Base-by-base conservation (phyloP, 192 early-diverging fungal genomes). In the Linderina pennispora region DNA sequence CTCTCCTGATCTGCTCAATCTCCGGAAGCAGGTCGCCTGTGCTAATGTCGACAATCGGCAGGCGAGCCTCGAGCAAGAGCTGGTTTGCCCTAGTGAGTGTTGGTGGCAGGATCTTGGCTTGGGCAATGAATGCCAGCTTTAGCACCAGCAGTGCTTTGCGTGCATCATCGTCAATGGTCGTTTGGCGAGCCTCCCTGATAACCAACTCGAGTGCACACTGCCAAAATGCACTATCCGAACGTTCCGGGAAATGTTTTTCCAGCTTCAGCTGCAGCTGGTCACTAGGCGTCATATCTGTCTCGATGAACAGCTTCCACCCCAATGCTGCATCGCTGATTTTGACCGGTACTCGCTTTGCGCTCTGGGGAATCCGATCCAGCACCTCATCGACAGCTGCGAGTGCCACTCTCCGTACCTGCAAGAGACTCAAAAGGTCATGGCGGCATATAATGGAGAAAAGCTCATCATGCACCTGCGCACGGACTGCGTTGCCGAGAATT, bases 141-240 rank as follows among this genome's bases (percentile, higher is more conserved):
- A 61, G 39, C 3, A 40, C 37, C 15, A 46, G 40, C 24, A 53
- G 50, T 26, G 53, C 34, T 15, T 46, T 23, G 24, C 32, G 39
- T 15, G 41, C 41, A 23, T 23, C 23, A 3, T 9, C 23, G 1
- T 15, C 20, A 23, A 36, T 4, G 18, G 36, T 24, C 16, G 22
- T 23, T 13, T 7, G 13, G 18, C 20, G 14, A 21, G 36, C 20
- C 4, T n/a, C 23, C 3, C 39, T 11, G 6, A 21, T 24, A 43
- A 61, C 32, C 14, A 45, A 45, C 11, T 23, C 24, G 20, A 61
- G 32, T 3, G 50, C 36, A 23, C 45, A 61, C 15, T 53, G 37
- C 58, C 58, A 61, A 36, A 61, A 51, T 2, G 19, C 36, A 24
- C 43, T 34, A 35, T 46, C 34, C 3, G n/a, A n/a, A n/a, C n/a